Conservation (phyloP, 2,329 filamentous ascomycete species). For the Aspergillus spinulosporus region DNA sequence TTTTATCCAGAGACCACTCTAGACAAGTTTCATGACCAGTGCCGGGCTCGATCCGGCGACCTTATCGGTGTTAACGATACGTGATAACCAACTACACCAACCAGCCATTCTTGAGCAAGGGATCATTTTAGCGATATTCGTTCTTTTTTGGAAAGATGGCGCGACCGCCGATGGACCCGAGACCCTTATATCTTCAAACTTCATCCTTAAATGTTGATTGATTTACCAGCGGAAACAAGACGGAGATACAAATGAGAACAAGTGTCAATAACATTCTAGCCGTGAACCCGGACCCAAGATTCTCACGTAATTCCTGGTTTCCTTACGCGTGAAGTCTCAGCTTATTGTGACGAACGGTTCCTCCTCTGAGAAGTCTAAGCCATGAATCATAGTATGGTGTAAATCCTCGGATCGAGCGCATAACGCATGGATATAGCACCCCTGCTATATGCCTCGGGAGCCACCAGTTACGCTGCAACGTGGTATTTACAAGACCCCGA, state of each 20-base stretch:
- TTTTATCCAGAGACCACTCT: background rate
- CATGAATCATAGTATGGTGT: no score
- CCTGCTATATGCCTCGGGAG: background rate
- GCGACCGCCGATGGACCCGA: no score
- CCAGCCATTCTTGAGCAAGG: background rate
- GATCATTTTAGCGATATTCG: background rate
- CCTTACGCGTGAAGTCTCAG: background rate
- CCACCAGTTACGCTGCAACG: background rate
- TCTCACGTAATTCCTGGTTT: background rate
- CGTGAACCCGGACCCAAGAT: background rate
- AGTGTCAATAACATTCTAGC: background rate
- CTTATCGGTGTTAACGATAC: conserved; percentile 41
- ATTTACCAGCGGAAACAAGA: no score
- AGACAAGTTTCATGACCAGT: conserved; percentile 7
- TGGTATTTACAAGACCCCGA: background rate
- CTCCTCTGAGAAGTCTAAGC: background rate
- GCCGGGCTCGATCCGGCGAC: conserved; percentile 34
- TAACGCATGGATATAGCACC: background rate
- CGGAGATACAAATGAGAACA: no score
- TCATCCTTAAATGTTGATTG: no score
- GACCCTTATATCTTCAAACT: no score
- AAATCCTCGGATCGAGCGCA: background rate
- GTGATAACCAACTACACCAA: conserved; percentile 26
- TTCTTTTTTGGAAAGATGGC: background rate
- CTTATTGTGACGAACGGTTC: background rate